A percentile compares a stretch with the other conserved stretches of the same genome.
Evolutionary conservation across 73 alveolate species (phyloP).

Genomic region (Paramecium biaurelia): DNA sequence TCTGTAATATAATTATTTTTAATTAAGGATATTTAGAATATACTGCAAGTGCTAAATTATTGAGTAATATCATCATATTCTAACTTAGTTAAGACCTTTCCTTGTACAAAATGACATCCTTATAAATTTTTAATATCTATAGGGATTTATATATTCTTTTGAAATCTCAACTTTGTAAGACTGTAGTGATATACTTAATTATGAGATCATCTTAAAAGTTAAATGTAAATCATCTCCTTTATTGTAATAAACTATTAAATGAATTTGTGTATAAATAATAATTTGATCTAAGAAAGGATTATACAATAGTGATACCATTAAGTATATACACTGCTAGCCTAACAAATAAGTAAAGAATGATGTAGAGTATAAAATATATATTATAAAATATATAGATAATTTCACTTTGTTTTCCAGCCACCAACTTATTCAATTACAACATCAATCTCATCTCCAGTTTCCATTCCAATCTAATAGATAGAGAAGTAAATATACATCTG

Average conservation of each 20-base stretch:
- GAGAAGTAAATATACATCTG: slow-evolving; percentile 7
- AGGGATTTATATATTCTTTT: too few relatives aligned
- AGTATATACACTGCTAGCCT: neutral
- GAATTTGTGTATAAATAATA: neutral
- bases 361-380: neutral
- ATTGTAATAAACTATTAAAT: neutral
- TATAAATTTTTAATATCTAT: too few relatives aligned
- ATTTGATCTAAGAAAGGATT: neutral
- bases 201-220: too few relatives aligned
- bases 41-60: too few relatives aligned
- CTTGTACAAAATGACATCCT: too few relatives aligned
- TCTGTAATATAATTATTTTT: too few relatives aligned
- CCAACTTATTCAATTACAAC: slow-evolving; percentile 65
- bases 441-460: slow-evolving; percentile 63
- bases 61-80: too few relatives aligned
- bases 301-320: neutral
- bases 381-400: neutral
- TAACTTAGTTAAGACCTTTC: too few relatives aligned
- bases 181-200: too few relatives aligned
- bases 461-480: slow-evolving; percentile 58
- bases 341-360: neutral
- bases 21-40: too few relatives aligned
- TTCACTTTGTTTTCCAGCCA: neutral
- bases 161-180: too few relatives aligned
- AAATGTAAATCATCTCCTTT: neutral